Percentiles rank a stretch among this genome's conserved stretches.
Conservation (phyloP, 768 basidiomycete species). For the Candolleomyces efflorescens region DNA sequence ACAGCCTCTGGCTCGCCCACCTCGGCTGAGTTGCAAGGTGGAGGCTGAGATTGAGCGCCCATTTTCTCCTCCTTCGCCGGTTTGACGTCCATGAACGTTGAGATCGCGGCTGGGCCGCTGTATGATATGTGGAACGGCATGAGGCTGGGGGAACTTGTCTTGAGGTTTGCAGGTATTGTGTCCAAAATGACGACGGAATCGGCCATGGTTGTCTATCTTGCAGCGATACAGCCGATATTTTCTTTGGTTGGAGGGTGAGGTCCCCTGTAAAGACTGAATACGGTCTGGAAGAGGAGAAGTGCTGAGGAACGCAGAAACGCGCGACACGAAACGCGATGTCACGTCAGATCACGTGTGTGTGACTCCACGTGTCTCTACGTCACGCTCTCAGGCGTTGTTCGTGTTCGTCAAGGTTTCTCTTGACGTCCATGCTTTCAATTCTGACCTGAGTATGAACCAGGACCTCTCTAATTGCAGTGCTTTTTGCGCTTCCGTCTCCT, state of each 20-base stretch:
- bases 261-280: background rate
- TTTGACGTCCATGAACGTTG: slow-evolving; percentile 65
- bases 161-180: background rate
- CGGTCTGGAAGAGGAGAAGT: background rate
- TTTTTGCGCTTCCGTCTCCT: too few species aligned
- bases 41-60: background rate
- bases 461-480: too few species aligned
- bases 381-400: background rate
- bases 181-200: background rate
- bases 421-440: background rate
- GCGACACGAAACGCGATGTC: background rate
- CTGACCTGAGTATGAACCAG: background rate
- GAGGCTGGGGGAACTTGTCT: slow-evolving; percentile 52
- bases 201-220: background rate
- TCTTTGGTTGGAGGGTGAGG: background rate
- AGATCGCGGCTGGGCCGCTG: slow-evolving; percentile 66
- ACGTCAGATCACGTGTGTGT: background rate
- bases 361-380: background rate
- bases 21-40: background rate
- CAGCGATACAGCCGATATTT: background rate
- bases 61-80: slow-evolving; percentile 18
- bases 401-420: background rate
- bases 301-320: background rate
- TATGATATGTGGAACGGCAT: slow-evolving; percentile 83
- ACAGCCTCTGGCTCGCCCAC: background rate